Evolutionary conservation across 169 alveolate genomes (phyloP), one percentile per base, ranked within the genome.

Genomic region (Cryptosporidium parvum): DNA sequence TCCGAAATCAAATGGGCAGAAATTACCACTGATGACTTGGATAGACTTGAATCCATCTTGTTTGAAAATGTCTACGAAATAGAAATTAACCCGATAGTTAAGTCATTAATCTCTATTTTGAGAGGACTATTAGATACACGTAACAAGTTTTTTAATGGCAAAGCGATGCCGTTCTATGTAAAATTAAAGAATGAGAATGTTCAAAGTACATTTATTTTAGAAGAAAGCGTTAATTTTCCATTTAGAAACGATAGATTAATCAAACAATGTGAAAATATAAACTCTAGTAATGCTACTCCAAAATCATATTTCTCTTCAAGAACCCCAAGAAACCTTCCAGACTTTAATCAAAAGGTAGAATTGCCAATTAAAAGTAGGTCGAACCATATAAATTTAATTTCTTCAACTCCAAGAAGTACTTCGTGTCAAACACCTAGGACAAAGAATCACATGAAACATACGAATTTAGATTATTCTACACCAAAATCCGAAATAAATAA

Each of bases 61-160:
- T 23, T 39, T 31, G n/a, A 21, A 29, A 39, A 65, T 31, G 29
- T 59, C 18, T 26, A 44, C 35, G 53, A 29, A 42, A 29, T 80
- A 73, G 70, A 73, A 21, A 59, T 73, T 18, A 61, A 37, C 39
- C 89, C 89, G 0, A 65, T 80, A 29, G 33, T 80, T 35, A 56
- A 44, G n/a, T 67, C 89, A 37, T 29, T 80, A 14, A 59, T 80
- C 33, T 59, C 75, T 26, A 80, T 80, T 29, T 44, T 80, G 7
- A 59, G 75, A 80, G 89, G 89, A 18, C 26, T 80, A 21, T 65
- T 80, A 59, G 89, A 80, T 29, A 80, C 89, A 18, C 89, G 10
- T 16, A 48, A 62, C 18, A 59, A 80, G 45, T 80, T 62, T 44
- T 62, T 59, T 23, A 65, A 48, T 18, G 89, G 89, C 35, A 80